phyloP scores from a whole-genome alignment of 1,284 basidiomycete genomes.

The Amylostereum chailletii region DNA sequence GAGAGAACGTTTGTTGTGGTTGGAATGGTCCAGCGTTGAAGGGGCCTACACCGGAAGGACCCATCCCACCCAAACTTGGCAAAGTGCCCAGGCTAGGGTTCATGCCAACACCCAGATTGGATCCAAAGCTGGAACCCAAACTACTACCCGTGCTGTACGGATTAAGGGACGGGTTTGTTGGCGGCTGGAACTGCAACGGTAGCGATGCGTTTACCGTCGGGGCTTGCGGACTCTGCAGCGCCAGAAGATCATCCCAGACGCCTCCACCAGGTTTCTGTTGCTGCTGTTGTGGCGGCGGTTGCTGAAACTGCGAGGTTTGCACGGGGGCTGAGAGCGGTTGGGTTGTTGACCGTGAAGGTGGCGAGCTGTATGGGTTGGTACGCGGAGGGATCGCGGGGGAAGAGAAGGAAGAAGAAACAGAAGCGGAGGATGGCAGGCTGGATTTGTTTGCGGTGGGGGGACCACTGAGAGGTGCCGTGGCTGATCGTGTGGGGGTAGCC shows the following conservation, averaged over 20 bases:
- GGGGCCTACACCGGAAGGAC: background rate
- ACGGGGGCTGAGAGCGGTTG: constrained; percentile 7
- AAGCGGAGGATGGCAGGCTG: background rate
- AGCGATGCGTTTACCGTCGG: constrained; percentile 36
- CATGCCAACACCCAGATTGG: background rate
- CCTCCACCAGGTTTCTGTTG: constrained; percentile 7
- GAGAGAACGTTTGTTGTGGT: background rate
- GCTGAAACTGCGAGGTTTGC: constrained; percentile 1
- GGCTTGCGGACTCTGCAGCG: constrained; percentile 32
- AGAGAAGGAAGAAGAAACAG: constrained; percentile 9
- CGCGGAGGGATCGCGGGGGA: constrained; percentile 7
- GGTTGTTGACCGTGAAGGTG: constrained; percentile 3
- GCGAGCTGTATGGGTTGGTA: background rate
- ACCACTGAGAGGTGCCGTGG: constrained; percentile 35
- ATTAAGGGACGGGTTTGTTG: background rate
- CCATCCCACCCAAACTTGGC: background rate
- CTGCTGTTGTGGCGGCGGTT: constrained; percentile 1
- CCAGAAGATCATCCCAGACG: constrained; percentile 44
- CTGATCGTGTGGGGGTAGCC: constrained; percentile 22
- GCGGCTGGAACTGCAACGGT: constrained; percentile 40
- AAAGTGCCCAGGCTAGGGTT: background rate
- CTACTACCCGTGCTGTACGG: background rate
- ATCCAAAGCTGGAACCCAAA: background rate
- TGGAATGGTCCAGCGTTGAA: constrained; percentile 8
- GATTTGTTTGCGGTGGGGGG: constrained; percentile 8